phyloP scores from a whole-genome alignment of 2,329 filamentous ascomycete genomes.

The Chrysosphaeria jannelii region DNA sequence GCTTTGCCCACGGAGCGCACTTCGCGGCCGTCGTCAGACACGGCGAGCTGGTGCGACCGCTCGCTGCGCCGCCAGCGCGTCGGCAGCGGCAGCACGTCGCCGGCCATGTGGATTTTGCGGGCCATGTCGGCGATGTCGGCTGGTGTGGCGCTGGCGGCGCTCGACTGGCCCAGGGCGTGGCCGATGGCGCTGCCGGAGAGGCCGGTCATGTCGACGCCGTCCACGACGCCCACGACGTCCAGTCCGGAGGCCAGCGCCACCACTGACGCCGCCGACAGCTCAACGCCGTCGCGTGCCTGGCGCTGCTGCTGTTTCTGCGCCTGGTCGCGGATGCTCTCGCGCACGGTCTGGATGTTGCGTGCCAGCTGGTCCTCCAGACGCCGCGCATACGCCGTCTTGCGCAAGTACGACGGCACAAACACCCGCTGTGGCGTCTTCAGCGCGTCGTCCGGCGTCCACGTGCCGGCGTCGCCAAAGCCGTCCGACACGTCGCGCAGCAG shows the following conservation, averaged over 20 bases:
- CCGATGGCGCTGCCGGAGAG: not conserved
- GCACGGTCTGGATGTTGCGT: conserved; percentile 18
- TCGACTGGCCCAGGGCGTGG: not conserved
- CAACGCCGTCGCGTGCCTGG: no score
- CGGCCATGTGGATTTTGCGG: conserved; percentile 3
- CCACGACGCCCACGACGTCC: not conserved
- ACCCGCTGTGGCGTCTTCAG: no score
- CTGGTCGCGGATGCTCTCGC: conserved; percentile 17
- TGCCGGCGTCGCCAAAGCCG: no score
- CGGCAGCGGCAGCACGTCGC: conserved; percentile 33
- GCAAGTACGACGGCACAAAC: conserved; percentile 71
- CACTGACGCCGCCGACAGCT: conserved; percentile 4
- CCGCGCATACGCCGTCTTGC: conserved; percentile 46
- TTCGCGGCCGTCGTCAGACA: conserved; percentile 42
- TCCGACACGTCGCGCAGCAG: no score
- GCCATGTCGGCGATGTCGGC: not conserved
- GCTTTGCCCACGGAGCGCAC: no score
- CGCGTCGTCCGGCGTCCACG: no score
- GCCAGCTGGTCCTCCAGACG: conserved; percentile 41
- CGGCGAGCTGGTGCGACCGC: conserved; percentile 41
- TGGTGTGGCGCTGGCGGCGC: not conserved
- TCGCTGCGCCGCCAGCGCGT: conserved; percentile 58
- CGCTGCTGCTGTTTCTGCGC: conserved; percentile 6
- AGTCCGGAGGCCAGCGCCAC: conserved; percentile 5
- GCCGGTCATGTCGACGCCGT: not conserved